Conservation (phyloP, 345 rosid species). For the Balakata baccata region DNA sequence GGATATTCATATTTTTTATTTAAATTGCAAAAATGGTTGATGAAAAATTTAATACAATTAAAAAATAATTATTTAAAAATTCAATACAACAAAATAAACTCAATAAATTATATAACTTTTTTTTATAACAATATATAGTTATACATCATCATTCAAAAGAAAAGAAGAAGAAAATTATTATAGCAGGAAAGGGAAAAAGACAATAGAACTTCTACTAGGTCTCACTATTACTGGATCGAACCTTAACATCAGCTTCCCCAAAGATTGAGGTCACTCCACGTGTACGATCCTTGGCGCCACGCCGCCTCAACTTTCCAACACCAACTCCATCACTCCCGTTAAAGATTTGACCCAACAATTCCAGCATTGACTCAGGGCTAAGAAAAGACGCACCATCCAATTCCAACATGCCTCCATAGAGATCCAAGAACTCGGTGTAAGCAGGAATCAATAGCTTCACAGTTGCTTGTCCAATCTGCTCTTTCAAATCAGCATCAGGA, state of each 20-base stretch:
- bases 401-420: conserved; percentile 16
- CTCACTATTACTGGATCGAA: conserved; percentile 13
- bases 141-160: too few relatives aligned
- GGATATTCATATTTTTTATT: too few relatives aligned
- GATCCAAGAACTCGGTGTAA: conserved; percentile 37
- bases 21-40: too few relatives aligned
- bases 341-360: conserved; percentile 31
- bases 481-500: conserved; percentile 51
- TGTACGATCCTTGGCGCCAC: conserved; percentile 30
- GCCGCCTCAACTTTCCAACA: conserved; percentile 31
- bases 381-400: conserved; percentile 20
- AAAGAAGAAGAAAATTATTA: too few relatives aligned
- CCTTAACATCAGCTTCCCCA: conserved; percentile 24
- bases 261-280: conserved; percentile 14
- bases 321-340: conserved; percentile 22
- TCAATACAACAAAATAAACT: too few relatives aligned
- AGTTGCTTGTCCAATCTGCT: conserved; percentile 49
- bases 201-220: too few relatives aligned
- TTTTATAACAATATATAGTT: too few relatives aligned
- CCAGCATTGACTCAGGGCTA: conserved; percentile 33
- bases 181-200: too few relatives aligned
- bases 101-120: too few relatives aligned
- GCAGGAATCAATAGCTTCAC: conserved; percentile 43
- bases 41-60: too few relatives aligned
- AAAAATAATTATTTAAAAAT: too few relatives aligned